Base-by-base conservation (phyloP, 768 basidiomycete genomes). In the Tulasnella sp. region DNA sequence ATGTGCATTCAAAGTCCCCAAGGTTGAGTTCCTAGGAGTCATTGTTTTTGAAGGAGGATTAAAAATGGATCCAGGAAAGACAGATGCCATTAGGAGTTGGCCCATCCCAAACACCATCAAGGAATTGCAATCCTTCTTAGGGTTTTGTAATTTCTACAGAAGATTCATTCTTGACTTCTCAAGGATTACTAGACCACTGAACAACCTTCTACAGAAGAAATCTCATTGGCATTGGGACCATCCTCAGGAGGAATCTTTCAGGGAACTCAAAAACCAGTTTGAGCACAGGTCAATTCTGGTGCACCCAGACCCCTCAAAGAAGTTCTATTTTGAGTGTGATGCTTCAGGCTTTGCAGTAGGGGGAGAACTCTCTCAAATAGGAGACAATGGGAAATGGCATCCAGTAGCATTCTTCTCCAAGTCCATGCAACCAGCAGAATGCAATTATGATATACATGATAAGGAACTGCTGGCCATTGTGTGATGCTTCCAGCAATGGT, bases 381-480 rank as follows among this genome's bases (percentile, higher is more conserved):
- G 24, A 43, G 13, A 45, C 21, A 2, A 24, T 21, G 44, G 47
- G n/a, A 15, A 15, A 15, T 52, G 54, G 7, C 62, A 63, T 29
- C 62, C 62, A n/a, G 53, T 63, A 21, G 61, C 62, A 19, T 63
- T 38, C 24, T 48, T 41, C 51, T 63, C 62, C n/a, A 23, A 43
- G 21, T 56, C 32, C 26, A 34, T 63, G n/a, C 49, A 26, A 11
- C 45, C 61, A 24, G 62, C 62, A 2, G 62, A 63, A 47, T 2
- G 15, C 5, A 63, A 49, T 21, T 63, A 72, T 63, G 58, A 64
- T 32, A 65, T 68, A 17, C 62, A 67, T 54, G 70, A 71, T 50
- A 70, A 70, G 58, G 70, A 71, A 50, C 41, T 71, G 4, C 63
- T 70, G 3, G 69, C 69, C 11, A 68, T 70, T 1, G 43, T 45